Base-by-base conservation (phyloP, 164 flowering plant species). In the Tetracentron sinense region DNA sequence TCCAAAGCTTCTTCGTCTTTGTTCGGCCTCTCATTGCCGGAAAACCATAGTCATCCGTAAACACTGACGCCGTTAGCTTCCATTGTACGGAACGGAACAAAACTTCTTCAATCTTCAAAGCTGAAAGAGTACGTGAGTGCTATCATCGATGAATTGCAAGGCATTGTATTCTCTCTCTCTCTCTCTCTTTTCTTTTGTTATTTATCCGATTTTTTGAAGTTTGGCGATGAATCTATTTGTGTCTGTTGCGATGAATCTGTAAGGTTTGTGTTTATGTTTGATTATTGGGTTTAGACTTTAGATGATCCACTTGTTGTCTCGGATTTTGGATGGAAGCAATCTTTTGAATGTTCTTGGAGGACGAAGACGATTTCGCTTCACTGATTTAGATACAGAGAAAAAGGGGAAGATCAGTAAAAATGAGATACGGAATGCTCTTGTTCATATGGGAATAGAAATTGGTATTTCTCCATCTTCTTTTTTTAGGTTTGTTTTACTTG, bases 291-390 rank as follows among this genome's bases (percentile, higher is more conserved):
- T 59, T 56, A 21, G 10, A 49, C 20, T 46, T 28, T 71, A 88
- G 95, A 82, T 76, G 82, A 84, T 77, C 96, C 96, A 12, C 47
- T 88, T 65, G 83, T 76, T 31, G 74, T 79, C 11, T 72, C 84
- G 22, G 49, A n/a, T 82, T 31, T 68, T 86, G 84, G 84, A 88
- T 68, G 96, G 96, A 62, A 74, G 30, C 20, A 63, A 75, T 14
- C 60, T 86, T 59, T 57, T n/a, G 64, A 27, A 21, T 78, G 58
- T 78, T 74, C 69, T 65, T 88, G 64, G 96, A 86, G 65, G 92
- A 88, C 55, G 96, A 88, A 68, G 96, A 88, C 71, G 96, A 88
- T 77, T 88, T 84, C 62, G 91, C 96, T 88, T 88, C 75, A 86
- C 92, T 3, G 88, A 85, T 55, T 72, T 88, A 60, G 96, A 88